These are phyloP conservation scores for Sindora glabra DNA, from an alignment of 306 rosid species.

Conservation along the genomic window DNA sequence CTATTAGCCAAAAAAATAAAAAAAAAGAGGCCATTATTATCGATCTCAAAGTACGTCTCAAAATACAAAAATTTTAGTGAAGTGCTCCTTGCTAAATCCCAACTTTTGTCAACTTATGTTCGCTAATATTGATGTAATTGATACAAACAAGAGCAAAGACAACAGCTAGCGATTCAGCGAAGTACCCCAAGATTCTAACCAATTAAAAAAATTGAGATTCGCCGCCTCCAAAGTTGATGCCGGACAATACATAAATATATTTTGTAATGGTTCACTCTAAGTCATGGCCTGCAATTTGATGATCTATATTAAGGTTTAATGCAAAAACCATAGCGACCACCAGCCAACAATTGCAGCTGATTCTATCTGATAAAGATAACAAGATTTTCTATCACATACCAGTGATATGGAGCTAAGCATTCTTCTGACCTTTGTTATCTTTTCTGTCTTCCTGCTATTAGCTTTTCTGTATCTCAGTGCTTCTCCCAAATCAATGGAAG, in stretches of 20 bases:
- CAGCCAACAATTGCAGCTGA: background rate
- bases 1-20: too few species aligned
- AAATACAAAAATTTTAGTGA: too few species aligned
- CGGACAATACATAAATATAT: too few species aligned
- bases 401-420: constrained; percentile 43
- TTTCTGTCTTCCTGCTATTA: constrained; percentile 25
- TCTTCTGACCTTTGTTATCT: constrained; percentile 16
- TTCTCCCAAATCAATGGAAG: constrained; percentile 60
- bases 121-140: background rate
- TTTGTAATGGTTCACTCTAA: background rate
- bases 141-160: constrained; percentile 19
- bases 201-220: background rate
- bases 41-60: too few species aligned
- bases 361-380: too few species aligned
- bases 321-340: background rate
- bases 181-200: background rate
- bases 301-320: background rate
- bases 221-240: background rate
- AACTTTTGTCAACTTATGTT: background rate
- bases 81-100: background rate
- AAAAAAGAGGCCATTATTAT: too few species aligned
- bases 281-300: constrained; percentile 9
- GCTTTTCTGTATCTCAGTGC: constrained; percentile 32
- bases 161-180: background rate
- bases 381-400: too few species aligned